phyloP scores from a whole-genome alignment of 2,329 filamentous ascomycete genomes.

The Penicillium sp. region DNA sequence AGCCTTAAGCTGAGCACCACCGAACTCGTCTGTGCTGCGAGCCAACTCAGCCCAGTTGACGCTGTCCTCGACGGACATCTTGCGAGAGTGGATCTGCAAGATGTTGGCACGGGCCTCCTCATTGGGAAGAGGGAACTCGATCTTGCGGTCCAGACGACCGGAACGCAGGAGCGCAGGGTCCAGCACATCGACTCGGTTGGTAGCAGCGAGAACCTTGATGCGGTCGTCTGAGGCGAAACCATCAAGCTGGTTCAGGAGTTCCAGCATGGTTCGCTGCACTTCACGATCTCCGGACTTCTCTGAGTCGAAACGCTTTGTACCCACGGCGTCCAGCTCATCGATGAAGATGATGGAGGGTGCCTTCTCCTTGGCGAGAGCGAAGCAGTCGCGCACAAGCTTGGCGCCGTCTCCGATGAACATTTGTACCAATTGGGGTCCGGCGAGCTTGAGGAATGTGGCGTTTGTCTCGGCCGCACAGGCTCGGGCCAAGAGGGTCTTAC shows the following conservation, averaged over 20 bases:
- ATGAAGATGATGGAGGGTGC: slow-evolving; percentile 99
- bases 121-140: slow-evolving; percentile 96
- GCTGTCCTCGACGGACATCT: slow-evolving; percentile 92
- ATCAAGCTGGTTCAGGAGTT: slow-evolving; percentile 96
- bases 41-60: slow-evolving; percentile 97
- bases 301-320: slow-evolving; percentile 97
- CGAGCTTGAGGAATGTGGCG: slow-evolving; percentile 97
- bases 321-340: slow-evolving; percentile 96
- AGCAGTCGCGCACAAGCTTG: slow-evolving; percentile 95
- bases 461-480: slow-evolving; percentile 98
- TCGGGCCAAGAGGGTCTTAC: slow-evolving; percentile 69
- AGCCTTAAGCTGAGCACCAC: slow-evolving; percentile 95
- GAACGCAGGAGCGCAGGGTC: slow-evolving; percentile 90
- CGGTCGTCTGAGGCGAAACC: slow-evolving; percentile 96
- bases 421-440: slow-evolving; percentile 94
- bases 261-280: slow-evolving; percentile 98
- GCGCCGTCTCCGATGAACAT: slow-evolving; percentile 99
- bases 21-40: slow-evolving; percentile 96
- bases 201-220: slow-evolving; percentile 94
- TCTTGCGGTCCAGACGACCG: slow-evolving; percentile 92
- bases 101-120: slow-evolving; percentile 98
- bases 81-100: slow-evolving; percentile 92
- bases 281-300: slow-evolving; percentile 98
- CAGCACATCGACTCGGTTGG: slow-evolving; percentile 90
- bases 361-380: slow-evolving; percentile 97